Base-by-base conservation (phyloP, 2,329 filamentous ascomycete species). In the Rhinocladiella mackenziei region DNA sequence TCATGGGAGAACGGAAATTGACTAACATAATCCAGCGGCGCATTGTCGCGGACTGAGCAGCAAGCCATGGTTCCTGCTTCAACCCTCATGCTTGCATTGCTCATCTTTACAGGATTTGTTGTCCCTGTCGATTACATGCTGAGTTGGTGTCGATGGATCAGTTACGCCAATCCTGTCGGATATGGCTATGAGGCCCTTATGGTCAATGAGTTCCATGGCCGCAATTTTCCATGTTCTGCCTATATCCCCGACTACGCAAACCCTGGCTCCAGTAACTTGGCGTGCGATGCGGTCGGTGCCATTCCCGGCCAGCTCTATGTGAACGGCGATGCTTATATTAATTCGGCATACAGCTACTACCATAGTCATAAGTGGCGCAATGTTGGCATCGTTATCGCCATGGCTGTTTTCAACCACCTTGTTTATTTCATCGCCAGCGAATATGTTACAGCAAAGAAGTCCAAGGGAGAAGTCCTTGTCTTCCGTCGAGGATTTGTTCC, bases 391-490 rank as follows among this genome's bases (percentile, higher is more conserved):
- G n/a, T n/a, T n/a, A n/a, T n/a, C n/a, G n/a, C n/a, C n/a, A n/a
- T n/a, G n/a, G n/a, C 76, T 56, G 4, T 78, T n/a, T 75, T 81
- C 60, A 81, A 84, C 65, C 68, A 80, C 15, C 35, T 64, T 30
- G 71, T 70, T 5, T 84, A 88, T 64, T 74, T 89, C 54, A 43
- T 78, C n/a, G 71, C 76, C 1, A 78, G 81, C 4, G 83, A 87
- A 61, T 74, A 77, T 23, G 68, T 73, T 39, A 67, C 71, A 2
- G 80, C 83, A 11, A 78, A 80, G 63, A 83, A 83, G 62, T 86
- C 82, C 23, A 88, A 86, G 72, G 84, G 84, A 41, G 84, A 89
- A 58, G 81, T 88, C 10, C 69, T 89, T 4, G 74, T 88, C 20
- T 89, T 88, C 71, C 81, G 80, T 45, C 78, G 81, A 38, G 82